Conservation (phyloP, 2,329 filamentous ascomycete species). For the Aspergillus alliaceus region DNA sequence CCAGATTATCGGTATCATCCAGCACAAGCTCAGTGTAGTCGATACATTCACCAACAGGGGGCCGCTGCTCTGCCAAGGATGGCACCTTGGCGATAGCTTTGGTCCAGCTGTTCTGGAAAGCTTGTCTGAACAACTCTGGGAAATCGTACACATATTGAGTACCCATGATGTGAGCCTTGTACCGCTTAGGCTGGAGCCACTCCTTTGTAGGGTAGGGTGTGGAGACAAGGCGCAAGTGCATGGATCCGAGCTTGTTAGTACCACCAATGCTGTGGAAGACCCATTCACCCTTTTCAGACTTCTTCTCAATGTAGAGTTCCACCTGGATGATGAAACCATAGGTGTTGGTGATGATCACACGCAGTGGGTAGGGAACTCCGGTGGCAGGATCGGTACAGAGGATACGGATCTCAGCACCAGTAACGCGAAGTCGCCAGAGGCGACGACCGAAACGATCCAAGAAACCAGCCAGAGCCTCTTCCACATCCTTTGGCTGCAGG, state of each 20-base stretch:
- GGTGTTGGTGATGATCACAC: conserved; percentile 96
- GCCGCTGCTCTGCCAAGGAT: conserved; percentile 74
- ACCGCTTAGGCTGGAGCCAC: conserved; percentile 96
- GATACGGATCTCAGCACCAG: conserved; percentile 96
- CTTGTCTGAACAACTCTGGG: conserved; percentile 97
- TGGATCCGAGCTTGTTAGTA: conserved; percentile 89
- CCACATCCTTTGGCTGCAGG: conserved; percentile 82
- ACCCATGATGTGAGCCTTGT: conserved; percentile 99
- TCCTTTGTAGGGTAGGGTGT: conserved; percentile 98
- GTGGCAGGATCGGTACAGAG: conserved; percentile 90
- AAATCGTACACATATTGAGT: conserved; percentile 99
- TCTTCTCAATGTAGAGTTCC: conserved; percentile 95
- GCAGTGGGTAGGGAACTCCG: conserved; percentile 83
- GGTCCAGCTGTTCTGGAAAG: conserved; percentile 92
- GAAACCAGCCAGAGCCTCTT: conserved; percentile 91
- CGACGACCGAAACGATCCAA: conserved; percentile 93
- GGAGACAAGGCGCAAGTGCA: conserved; percentile 88
- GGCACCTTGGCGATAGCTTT: conserved; percentile 73
- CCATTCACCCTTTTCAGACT: conserved; percentile 97
- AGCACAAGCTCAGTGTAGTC: conserved; percentile 92
- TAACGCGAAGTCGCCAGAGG: conserved; percentile 93
- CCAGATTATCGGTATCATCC: conserved; percentile 87
- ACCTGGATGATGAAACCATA: conserved; percentile 97
- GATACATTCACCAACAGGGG: conserved; percentile 83
- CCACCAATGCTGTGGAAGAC: conserved; percentile 97